These are phyloP conservation scores for Quercus dentata DNA, from an alignment of 306 rosid genomes.

Conservation along the genomic window DNA sequence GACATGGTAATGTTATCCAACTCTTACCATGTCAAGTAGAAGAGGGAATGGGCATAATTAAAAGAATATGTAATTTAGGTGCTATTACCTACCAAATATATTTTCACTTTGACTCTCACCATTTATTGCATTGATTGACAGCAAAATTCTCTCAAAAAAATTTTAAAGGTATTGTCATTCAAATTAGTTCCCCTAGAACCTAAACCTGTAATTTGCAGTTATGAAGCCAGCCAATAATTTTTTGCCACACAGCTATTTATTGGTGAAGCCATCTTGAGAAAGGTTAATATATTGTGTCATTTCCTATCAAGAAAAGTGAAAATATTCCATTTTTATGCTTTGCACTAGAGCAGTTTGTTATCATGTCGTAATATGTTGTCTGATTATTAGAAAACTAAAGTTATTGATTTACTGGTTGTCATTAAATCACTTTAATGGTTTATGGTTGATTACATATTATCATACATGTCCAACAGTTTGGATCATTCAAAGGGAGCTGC, in stretches of 20 bases:
- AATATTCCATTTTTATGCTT: not conserved
- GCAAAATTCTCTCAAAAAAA: not conserved
- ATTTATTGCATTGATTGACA: not conserved
- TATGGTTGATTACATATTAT: not conserved
- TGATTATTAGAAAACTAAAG: not conserved
- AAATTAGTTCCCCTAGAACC: not conserved
- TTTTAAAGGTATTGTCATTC: not conserved
- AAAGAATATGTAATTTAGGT: not conserved
- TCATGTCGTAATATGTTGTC: not conserved
- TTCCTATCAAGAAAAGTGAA: not conserved
- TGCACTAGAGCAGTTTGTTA: not conserved
- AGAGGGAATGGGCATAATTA: not conserved
- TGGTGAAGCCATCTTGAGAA: not conserved
- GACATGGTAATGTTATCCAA: not conserved
- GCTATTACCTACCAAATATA: not conserved
- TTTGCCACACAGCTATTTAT: not conserved
- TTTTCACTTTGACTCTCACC: not conserved
- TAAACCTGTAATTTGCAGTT: not conserved
- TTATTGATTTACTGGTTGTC: not conserved
- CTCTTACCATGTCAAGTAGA: not conserved
- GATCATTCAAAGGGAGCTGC: not conserved
- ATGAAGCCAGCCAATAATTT: not conserved
- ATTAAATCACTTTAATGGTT: not conserved
- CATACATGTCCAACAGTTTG: not conserved
- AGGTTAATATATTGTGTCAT: not conserved